Percentiles rank a stretch among this genome's conserved stretches.
phyloP scores from a whole-genome alignment of 768 basidiomycete species.

The Boletus subparvulus region DNA sequence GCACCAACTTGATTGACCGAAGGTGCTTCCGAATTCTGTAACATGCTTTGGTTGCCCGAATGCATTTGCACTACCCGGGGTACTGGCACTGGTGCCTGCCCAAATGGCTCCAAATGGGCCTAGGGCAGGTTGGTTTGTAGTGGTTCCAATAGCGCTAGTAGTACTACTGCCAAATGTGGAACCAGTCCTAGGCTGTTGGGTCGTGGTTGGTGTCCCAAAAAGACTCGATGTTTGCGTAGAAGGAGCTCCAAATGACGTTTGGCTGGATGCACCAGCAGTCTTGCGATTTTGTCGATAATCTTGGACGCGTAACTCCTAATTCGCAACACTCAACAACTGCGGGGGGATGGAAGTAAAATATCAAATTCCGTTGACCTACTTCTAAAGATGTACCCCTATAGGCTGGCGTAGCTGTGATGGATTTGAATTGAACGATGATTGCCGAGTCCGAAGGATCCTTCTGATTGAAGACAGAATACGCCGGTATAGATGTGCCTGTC shows the following conservation, averaged over 20 bases:
- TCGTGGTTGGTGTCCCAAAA: constrained; percentile 19
- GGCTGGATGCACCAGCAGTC: constrained; percentile 60
- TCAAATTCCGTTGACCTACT: constrained; percentile 37
- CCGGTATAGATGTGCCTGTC: constrained; percentile 65
- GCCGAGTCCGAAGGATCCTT: constrained; percentile 54
- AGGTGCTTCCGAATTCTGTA: constrained; percentile 24
- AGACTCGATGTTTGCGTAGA: constrained; percentile 17
- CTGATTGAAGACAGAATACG: constrained; percentile 56
- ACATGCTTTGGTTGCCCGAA: constrained; percentile 31
- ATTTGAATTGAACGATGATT: constrained; percentile 67
- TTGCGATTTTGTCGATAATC: constrained; percentile 76
- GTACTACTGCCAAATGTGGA: constrained; percentile 26
- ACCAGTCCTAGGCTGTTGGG: constrained; percentile 24
- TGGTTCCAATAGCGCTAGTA: constrained; percentile 16
- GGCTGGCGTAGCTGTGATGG: constrained; percentile 77
- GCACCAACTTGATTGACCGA: constrained; percentile 23
- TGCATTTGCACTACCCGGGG: constrained; percentile 22
- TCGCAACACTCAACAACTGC: background rate
- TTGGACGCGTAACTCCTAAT: constrained; percentile 70
- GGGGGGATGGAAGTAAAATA: constrained; percentile 1
- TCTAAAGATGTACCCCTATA: constrained; percentile 77
- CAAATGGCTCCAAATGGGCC: constrained; percentile 30
- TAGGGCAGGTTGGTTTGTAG: constrained; percentile 21
- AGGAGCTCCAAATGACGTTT: constrained; percentile 33
- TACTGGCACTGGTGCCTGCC: constrained; percentile 13